A percentile compares a stretch with the other conserved stretches of the same genome.
These are phyloP conservation scores for Colletotrichum liriopes DNA, from an alignment of 2,329 filamentous ascomycete genomes.

Conservation along the genomic window DNA sequence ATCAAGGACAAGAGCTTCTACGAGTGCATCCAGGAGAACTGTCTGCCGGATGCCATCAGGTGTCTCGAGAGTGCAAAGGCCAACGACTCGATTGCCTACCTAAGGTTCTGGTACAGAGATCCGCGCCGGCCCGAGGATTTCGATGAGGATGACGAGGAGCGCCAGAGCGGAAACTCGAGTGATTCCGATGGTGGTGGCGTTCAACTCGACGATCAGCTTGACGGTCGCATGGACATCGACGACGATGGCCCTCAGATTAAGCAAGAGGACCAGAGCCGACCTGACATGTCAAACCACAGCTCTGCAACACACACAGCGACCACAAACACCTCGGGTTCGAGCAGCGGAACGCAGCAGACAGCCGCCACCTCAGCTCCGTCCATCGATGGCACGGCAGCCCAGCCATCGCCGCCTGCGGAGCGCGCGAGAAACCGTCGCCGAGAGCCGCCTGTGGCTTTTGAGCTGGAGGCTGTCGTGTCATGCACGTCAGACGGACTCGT, in stretches of 20 bases:
- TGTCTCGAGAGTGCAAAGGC: constrained; percentile 89
- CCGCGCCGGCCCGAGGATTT: constrained; percentile 73
- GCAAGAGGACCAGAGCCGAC: constrained; percentile 50
- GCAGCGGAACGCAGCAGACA: constrained; percentile 26
- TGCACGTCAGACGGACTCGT: constrained; percentile 92
- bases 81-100: constrained; percentile 91
- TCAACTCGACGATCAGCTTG: constrained; percentile 58
- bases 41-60: constrained; percentile 81
- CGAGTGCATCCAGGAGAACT: constrained; percentile 86
- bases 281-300: constrained; percentile 35
- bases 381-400: constrained; percentile 21
- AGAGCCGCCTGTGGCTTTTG: constrained; percentile 65
- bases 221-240: constrained; percentile 60
- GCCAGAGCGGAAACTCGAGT: constrained; percentile 52
- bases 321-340: constrained; percentile 30
- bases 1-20: constrained; percentile 88
- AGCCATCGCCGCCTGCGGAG: constrained; percentile 19
- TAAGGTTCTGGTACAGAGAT: constrained; percentile 88
- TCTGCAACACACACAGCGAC: constrained; percentile 44
- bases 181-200: constrained; percentile 64
- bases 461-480: constrained; percentile 91
- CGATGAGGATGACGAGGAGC: constrained; percentile 60
- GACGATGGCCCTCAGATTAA: constrained; percentile 54
- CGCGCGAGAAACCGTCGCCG: constrained; percentile 46
- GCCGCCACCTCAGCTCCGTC: constrained; percentile 29